Conservation (phyloP, 2,329 filamentous ascomycete genomes). For the Colletotrichum trifolii region DNA sequence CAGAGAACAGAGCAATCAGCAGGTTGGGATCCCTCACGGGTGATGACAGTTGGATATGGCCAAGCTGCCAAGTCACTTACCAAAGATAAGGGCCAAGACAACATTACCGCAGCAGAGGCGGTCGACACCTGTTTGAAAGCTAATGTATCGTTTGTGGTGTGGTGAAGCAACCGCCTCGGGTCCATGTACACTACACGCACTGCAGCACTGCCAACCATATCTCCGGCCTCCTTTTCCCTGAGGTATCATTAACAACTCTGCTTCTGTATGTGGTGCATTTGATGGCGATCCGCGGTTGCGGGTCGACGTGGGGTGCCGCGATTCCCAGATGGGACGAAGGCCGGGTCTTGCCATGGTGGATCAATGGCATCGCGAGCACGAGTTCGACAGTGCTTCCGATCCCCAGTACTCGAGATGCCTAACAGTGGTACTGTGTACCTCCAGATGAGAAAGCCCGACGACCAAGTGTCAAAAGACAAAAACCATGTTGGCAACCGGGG, state of each 20-base stretch:
- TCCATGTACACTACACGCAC: slow-evolving; percentile 7
- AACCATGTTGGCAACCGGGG: slow-evolving; percentile 15
- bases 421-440: too few relatives aligned
- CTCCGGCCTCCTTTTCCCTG: slow-evolving; percentile 15
- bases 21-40: slow-evolving; percentile 14
- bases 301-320: slow-evolving; percentile 26
- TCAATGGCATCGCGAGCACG: slow-evolving; percentile 8
- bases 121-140: slow-evolving; percentile 4
- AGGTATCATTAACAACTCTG: slow-evolving; percentile 14
- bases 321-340: slow-evolving; percentile 9
- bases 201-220: not conserved
- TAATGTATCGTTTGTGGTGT: slow-evolving; percentile 10
- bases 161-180: slow-evolving; percentile 1
- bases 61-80: slow-evolving; percentile 18
- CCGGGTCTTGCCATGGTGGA: not conserved
- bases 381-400: slow-evolving; percentile 12
- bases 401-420: slow-evolving; percentile 3
- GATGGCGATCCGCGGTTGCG: slow-evolving; percentile 32
- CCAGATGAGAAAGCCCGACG: not conserved
- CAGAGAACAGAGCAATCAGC: slow-evolving; percentile 12
- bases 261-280: slow-evolving; percentile 20
- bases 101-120: not conserved
- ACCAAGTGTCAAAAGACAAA: not conserved
- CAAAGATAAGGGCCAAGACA: not conserved
- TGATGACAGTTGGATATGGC: slow-evolving; percentile 7